Evolutionary conservation across 257 asterid species (phyloP).

Genomic region (Jaltomata sinuosa): DNA sequence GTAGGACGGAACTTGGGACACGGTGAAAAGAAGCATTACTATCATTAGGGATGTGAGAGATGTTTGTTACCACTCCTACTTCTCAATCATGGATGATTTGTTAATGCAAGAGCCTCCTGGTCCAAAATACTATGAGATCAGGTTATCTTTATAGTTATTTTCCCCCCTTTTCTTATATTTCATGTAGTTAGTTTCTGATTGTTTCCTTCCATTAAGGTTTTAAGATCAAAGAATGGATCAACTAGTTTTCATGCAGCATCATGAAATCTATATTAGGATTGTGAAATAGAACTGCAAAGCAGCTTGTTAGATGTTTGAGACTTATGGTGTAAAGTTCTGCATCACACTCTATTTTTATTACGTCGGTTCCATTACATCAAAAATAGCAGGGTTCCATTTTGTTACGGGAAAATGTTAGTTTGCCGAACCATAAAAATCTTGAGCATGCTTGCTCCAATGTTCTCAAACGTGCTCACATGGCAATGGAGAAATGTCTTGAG

Average conservation of each 20-base stretch:
- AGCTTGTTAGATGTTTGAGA: neutral
- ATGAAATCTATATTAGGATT: neutral
- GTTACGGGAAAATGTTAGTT: neutral
- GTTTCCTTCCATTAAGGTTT: neutral
- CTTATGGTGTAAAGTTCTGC: neutral
- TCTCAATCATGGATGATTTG: slow-evolving; percentile 68
- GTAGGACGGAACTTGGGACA: slow-evolving; percentile 85
- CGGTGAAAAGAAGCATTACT: slow-evolving; percentile 57
- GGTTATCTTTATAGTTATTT: slow-evolving; percentile 20
- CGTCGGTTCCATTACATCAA: neutral
- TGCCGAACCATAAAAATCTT: neutral
- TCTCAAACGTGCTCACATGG: no score
- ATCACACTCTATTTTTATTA: neutral
- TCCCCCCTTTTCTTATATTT: neutral
- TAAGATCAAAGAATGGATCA: neutral
- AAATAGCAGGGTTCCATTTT: neutral
- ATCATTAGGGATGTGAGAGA: slow-evolving; percentile 65
- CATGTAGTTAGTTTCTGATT: neutral
- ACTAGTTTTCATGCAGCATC: neutral
- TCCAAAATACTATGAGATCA: slow-evolving; percentile 69
- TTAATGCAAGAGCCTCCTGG: slow-evolving; percentile 34
- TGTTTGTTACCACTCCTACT: slow-evolving; percentile 59
- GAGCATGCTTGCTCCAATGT: no score
- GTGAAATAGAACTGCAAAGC: no score
- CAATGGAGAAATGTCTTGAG: no score